Evolutionary conservation across 495 filamentous ascomycete species (phyloP).

Genomic region (Neurospora hispaniola): DNA sequence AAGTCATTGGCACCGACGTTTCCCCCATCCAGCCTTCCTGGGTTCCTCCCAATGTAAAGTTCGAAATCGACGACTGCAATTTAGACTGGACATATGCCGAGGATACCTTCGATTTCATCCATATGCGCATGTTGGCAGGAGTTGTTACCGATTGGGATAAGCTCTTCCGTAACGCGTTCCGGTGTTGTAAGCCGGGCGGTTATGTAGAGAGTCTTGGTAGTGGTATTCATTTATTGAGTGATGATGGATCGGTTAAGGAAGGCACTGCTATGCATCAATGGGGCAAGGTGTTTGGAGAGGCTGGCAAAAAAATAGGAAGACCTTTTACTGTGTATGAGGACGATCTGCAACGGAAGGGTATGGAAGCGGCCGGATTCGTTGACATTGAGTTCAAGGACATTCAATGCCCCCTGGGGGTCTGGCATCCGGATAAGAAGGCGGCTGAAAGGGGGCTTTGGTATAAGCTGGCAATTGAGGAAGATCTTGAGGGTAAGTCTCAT

Average conservation of each 20-base stretch:
- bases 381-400: conserved; percentile 31
- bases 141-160: conserved; percentile 1
- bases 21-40: conserved; percentile 42
- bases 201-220: conserved; percentile 15
- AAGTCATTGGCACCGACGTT: conserved; percentile 52
- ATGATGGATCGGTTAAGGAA: conserved; percentile 17
- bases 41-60: conserved; percentile 38
- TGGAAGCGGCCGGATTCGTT: conserved; percentile 46
- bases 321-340: conserved; percentile 10
- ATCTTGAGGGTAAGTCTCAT: conserved; percentile 10
- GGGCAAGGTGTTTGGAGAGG: conserved; percentile 17
- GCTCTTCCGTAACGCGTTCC: neutral
- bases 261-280: conserved; percentile 22
- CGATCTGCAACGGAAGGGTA: conserved; percentile 43
- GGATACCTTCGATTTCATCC: conserved; percentile 45
- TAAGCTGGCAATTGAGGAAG: conserved; percentile 13
- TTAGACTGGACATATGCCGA: conserved; percentile 38
- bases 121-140: neutral
- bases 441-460: conserved; percentile 35
- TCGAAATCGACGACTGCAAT: conserved; percentile 46
- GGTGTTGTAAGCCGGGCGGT: conserved; percentile 1
- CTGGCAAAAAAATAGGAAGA: conserved; percentile 6
- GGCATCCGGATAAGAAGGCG: conserved; percentile 29
- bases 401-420: neutral
- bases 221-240: conserved; percentile 12